Evolutionary conservation across 2,329 filamentous ascomycete genomes (phyloP), one percentile per base, ranked within the genome.

Genomic region (Ceratocystiopsis brevicomis): DNA sequence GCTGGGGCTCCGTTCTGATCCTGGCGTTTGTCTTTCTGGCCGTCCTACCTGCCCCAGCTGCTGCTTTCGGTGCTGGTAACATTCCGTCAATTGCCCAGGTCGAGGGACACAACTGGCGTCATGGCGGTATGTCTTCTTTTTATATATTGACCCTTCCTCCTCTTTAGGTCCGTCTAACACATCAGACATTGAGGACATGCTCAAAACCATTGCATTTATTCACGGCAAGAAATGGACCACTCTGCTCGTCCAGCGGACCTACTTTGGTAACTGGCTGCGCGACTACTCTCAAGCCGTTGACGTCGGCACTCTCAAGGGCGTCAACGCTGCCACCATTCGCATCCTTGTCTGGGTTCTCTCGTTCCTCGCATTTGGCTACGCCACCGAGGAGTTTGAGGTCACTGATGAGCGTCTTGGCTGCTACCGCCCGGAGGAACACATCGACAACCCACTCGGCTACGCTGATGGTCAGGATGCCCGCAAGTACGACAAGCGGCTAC

Each of bases 281-380:
- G 83, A 88, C 62, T 90, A 90, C 58, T 86, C 80, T 13, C 82
- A 88, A 55, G 83, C 82, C 34, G 70, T 88, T 58, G 83, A 88
- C 54, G 78, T 87, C 13, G 81, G 81, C 40, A 84, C 78, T 47
- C 60, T 90, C 48, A 87, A 86, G 61, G 78, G 76, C 47, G 76
- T 85, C 47, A 83, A 81, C 49, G 78, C 80, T 33, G 77, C 79
- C 35, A 86, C 82, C 4, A 82, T 90, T 52, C 71, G 83, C 38
- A 73, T 88, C 47, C 61, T 90, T 35, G 67, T 87, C 47, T 86
- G 81, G 81, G 74, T 88, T 38, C 68, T 90, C 21, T 83, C 80
- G 1, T 88, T 88, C 59, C 68, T 88, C 60, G 75, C 76, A 35
- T 84, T 86, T 58, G 83, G 83, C 34, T 88, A 86, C 60, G 83